These are phyloP conservation scores for Gossypium trilobum DNA, from an alignment of 441 rosid species.

Conservation along the genomic window DNA sequence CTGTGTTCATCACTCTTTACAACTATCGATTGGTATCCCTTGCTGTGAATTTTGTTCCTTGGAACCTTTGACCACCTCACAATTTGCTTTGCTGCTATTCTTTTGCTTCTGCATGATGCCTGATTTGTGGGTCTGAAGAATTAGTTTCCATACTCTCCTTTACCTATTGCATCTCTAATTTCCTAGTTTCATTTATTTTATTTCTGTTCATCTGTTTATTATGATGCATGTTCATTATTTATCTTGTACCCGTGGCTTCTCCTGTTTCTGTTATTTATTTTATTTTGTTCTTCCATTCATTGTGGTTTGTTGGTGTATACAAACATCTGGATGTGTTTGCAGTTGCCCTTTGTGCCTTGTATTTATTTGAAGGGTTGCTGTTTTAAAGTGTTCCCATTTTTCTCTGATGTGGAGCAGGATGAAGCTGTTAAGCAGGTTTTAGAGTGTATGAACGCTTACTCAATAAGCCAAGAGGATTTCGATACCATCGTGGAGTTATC, in stretches of 20 bases:
- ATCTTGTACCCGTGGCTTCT: not conserved
- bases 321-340: not conserved
- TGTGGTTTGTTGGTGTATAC: not conserved
- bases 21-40: not conserved
- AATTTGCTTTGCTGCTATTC: not conserved
- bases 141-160: not conserved
- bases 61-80: not conserved
- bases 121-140: not conserved
- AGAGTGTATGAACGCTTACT: conserved; percentile 81
- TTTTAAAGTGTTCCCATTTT: not conserved
- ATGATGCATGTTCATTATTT: not conserved
- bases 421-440: conserved; percentile 84
- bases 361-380: not conserved
- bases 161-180: not conserved
- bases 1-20: not conserved
- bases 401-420: conserved; percentile 37
- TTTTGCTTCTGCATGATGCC: conserved; percentile 2
- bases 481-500: conserved; percentile 71
- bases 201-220: not conserved
- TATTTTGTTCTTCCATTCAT: not conserved
- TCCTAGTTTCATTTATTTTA: not conserved
- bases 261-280: not conserved
- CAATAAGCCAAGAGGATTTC: conserved; percentile 80
- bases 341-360: not conserved
- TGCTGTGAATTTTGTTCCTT: not conserved